phyloP scores from a whole-genome alignment of 2,329 filamentous ascomycete species.

The Aspergillus quadricinctus region DNA sequence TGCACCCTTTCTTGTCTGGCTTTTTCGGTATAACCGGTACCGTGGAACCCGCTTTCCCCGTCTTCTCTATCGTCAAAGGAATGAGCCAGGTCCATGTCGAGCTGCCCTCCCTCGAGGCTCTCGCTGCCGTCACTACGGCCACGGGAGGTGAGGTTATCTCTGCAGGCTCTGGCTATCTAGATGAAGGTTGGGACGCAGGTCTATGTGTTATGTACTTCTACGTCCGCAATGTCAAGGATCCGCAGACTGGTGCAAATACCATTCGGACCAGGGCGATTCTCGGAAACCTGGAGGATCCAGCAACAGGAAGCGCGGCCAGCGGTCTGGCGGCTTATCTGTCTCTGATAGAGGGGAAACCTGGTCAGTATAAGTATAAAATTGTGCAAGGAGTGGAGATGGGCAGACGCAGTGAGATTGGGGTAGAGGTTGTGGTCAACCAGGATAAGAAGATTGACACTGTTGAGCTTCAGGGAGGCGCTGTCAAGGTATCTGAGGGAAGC shows the following conservation, averaged over 20 bases:
- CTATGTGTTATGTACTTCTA: conserved; percentile 28
- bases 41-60: conserved; percentile 17
- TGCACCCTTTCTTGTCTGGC: conserved; percentile 22
- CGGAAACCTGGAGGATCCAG: conserved; percentile 24
- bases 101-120: conserved; percentile 55
- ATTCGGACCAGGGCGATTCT: conserved; percentile 28
- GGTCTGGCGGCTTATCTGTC: conserved; percentile 54
- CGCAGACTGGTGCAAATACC: conserved; percentile 45
- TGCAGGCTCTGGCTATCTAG: conserved; percentile 18
- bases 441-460: conserved; percentile 27
- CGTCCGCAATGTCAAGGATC: conserved; percentile 49
- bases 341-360: conserved; percentile 32
- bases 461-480: conserved; percentile 30
- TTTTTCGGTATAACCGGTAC: conserved; percentile 12
- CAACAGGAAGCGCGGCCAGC: conserved; percentile 55
- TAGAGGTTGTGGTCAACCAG: conserved; percentile 21
- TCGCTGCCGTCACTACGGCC: conserved; percentile 39
- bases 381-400: conserved; percentile 67
- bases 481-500: conserved; percentile 31
- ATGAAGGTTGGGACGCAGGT: conserved; percentile 29
- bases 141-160: conserved; percentile 20
- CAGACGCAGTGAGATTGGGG: conserved; percentile 38
- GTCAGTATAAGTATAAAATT: conserved; percentile 45
- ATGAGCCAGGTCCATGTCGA: conserved; percentile 60
- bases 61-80: conserved; percentile 37